Evolutionary conservation across 2,329 filamentous ascomycete genomes (phyloP), one percentile per base, ranked within the genome.

Genomic region (Fusarium sp.): DNA sequence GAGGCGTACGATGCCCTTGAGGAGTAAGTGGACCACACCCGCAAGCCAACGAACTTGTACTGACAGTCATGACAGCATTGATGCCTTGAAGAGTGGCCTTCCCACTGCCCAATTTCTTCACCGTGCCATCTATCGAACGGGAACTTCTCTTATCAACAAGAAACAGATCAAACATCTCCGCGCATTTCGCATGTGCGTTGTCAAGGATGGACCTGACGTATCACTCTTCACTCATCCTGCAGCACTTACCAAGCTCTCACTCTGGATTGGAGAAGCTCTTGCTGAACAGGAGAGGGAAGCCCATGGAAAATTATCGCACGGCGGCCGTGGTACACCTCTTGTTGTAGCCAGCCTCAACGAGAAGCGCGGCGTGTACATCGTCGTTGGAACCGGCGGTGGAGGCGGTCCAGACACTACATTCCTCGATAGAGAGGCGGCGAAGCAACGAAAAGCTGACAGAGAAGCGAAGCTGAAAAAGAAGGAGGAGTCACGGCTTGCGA

Each of bases 181-280:
- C 56, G 93, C 96, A 1, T 99, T 98, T 81, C 93, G 96, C 58
- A 95, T 99, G 88, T 97, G 94, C 36, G 93, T 98, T 5, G 95
- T 99, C 76, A 98, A 97, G 80, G 96, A 98, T 79, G 95, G 96
- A 0, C 94, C 95, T 1, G 96, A 98, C 77, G 93, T 97, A 0
- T 85, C 89, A n/a, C 88, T 98, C 12, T 99, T 99, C 83, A 95
- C 92, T 1, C 96, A 98, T 79, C 95, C 96, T 0, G 94, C 95
- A 7, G 96, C 96, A 2, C 85, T 99, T 27, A 97, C 95, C 3
- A 98, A 98, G 82, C 88, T 99, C 16, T 95, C 96, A 0, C 87
- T 98, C 4, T 99, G 96, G 96, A 90, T 99, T 46, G 94, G 93
- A 53, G 96, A 98, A 83, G 96, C 96, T 0, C 92, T 98, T 51